Percentiles rank a stretch among this genome's conserved stretches.
These are phyloP conservation scores for Cladophialophora immunda DNA, from an alignment of 2,329 filamentous ascomycete species.

Conservation along the genomic window DNA sequence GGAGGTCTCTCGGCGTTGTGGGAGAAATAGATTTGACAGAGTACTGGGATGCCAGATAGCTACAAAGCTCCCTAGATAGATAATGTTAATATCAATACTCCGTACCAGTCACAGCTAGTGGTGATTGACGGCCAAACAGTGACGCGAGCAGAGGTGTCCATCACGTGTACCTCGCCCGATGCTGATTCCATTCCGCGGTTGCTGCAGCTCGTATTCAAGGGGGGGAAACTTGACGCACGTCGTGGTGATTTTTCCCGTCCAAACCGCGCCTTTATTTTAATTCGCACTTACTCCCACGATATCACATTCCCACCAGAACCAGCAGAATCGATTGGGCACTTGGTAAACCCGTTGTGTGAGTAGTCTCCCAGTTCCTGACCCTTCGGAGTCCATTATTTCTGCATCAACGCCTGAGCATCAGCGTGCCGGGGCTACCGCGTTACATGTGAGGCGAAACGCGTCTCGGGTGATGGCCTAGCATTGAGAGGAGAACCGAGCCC, in stretches of 20 bases:
- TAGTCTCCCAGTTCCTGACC: constrained; percentile 11
- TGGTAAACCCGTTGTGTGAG: constrained; percentile 25
- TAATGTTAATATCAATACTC: neutral
- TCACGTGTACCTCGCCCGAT: neutral
- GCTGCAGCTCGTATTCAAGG: neutral
- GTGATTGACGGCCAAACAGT: neutral
- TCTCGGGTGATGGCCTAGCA: constrained; percentile 26
- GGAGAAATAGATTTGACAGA: neutral
- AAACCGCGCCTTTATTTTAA: neutral
- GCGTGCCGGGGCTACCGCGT: constrained; percentile 7
- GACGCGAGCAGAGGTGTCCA: neutral
- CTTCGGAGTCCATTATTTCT: constrained; percentile 17
- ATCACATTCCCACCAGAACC: constrained; percentile 7
- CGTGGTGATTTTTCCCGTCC: neutral
- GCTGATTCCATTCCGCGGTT: neutral
- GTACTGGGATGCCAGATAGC: neutral
- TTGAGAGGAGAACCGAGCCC: constrained; percentile 14
- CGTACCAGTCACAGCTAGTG: neutral
- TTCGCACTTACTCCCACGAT: neutral
- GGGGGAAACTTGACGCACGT: neutral
- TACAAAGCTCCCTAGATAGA: neutral
- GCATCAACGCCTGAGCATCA: constrained; percentile 1
- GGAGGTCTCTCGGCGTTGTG: neutral
- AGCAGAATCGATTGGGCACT: constrained; percentile 27
- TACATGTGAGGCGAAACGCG: constrained; percentile 31